Conservation (phyloP, 208 protist species). For the Vickermania ingenoplastis region DNA sequence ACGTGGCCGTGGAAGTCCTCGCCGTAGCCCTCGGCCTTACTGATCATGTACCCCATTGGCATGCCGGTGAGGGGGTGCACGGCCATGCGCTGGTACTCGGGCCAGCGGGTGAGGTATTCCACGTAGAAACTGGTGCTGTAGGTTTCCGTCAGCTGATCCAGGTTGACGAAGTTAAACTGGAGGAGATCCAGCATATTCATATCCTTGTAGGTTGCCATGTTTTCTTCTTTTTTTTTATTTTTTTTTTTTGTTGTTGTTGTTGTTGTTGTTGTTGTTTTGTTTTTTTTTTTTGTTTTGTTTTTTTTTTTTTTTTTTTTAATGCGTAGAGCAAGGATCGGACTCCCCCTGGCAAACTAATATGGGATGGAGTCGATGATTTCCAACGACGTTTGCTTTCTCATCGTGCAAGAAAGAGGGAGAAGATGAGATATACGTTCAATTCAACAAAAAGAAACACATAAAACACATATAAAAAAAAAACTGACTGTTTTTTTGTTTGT, state of each 20-base stretch:
- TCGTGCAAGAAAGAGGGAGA: not conserved
- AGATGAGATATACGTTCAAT: not conserved
- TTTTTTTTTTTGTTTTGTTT: no score
- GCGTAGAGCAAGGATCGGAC: no score
- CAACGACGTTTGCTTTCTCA: no score
- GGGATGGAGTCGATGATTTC: no score
- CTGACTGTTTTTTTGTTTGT: no score
- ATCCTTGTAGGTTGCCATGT: slow-evolving; percentile 91
- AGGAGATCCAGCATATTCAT: slow-evolving; percentile 93
- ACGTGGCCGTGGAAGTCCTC: slow-evolving; percentile 98
- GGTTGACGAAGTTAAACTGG: slow-evolving; percentile 94
- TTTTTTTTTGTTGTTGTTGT: no score
- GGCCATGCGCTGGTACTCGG: slow-evolving; percentile 92
- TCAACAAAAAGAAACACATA: not conserved
- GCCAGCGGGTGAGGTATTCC: slow-evolving; percentile 96
- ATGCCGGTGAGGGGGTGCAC: slow-evolving; percentile 82
- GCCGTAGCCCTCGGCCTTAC: slow-evolving; percentile 94
- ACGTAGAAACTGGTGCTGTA: slow-evolving; percentile 97
- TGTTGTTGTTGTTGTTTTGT: no score
- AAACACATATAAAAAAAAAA: slow-evolving; percentile 13
- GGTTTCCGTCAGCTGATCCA: slow-evolving; percentile 96
- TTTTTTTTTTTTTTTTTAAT: no score
- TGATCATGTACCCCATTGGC: slow-evolving; percentile 95
- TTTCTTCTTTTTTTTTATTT: no score
- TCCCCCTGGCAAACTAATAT: no score